Percentiles rank a stretch among this genome's conserved stretches.
phyloP scores from a whole-genome alignment of 306 rosid genomes.

The Chamaecrista fasciculata region DNA sequence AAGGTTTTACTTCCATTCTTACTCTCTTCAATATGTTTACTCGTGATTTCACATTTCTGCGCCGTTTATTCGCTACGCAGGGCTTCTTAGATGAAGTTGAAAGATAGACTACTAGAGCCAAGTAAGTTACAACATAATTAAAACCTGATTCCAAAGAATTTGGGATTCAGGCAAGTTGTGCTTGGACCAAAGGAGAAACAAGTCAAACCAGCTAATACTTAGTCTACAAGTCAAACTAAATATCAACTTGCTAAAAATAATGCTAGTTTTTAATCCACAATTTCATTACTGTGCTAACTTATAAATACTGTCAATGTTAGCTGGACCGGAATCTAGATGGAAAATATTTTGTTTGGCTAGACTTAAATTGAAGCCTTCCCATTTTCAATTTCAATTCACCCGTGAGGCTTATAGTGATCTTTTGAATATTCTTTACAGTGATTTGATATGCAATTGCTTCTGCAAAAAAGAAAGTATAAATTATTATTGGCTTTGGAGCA shows the following conservation, averaged over 20 bases:
- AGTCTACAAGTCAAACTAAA: neutral
- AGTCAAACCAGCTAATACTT: neutral
- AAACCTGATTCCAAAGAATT: neutral
- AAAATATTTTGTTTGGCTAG: neutral
- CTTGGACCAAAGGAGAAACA: neutral
- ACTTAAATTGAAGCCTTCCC: neutral
- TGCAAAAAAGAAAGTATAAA: neutral
- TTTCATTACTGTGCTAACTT: neutral
- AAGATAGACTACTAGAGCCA: neutral
- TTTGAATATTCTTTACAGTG: neutral
- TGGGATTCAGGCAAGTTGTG: neutral
- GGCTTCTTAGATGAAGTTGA: neutral
- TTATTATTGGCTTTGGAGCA: neutral
- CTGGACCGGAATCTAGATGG: neutral
- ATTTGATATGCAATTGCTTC: neutral
- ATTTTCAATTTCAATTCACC: neutral
- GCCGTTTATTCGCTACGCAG: neutral
- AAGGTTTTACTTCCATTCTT: conserved; percentile 43
- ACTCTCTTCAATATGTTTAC: neutral
- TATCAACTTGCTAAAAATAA: neutral
- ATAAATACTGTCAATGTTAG: neutral
- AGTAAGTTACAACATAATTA: neutral
- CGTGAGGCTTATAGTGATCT: neutral
- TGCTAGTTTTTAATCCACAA: neutral
- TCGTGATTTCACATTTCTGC: neutral